Evolutionary conservation across 1,139 yeast species (phyloP).

Genomic region (Blastobotrys illinoisensis): DNA sequence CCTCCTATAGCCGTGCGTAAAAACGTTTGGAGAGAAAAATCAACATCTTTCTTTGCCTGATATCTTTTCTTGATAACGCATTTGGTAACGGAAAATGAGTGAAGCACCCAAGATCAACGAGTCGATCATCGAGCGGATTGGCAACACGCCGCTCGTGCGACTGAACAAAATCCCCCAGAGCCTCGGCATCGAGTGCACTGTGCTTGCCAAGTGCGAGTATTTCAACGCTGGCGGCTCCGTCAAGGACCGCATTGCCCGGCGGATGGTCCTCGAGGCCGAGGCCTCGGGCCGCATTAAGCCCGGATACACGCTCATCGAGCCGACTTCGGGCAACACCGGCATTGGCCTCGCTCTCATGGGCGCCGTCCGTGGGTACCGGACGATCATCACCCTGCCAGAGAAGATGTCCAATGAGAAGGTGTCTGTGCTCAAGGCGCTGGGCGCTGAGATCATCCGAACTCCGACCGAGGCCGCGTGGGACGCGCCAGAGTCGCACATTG

Average conservation of each 20-base stretch:
- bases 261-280: conserved; percentile 82
- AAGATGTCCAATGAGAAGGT: conserved; percentile 92
- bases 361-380: conserved; percentile 81
- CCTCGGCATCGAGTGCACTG: conserved; percentile 60
- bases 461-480: conserved; percentile 95
- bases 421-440: conserved; percentile 79
- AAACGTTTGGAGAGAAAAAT: no score
- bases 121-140: conserved; percentile 56
- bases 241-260: conserved; percentile 54
- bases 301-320: conserved; percentile 81
- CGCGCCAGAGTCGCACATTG: conserved; percentile 86
- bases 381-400: conserved; percentile 85
- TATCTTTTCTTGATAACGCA: no score
- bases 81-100: not conserved
- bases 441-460: conserved; percentile 87
- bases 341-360: conserved; percentile 85
- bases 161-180: conserved; percentile 75
- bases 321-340: conserved; percentile 75
- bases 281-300: conserved; percentile 74
- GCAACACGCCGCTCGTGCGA: conserved; percentile 76
- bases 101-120: conserved; percentile 17
- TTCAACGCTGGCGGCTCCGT: conserved; percentile 70
- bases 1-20: not conserved
- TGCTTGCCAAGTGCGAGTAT: conserved; percentile 53
- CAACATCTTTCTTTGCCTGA: no score